Base-by-base conservation (phyloP, 2,329 filamentous ascomycete species). In the Ophiostoma angusticollis region DNA sequence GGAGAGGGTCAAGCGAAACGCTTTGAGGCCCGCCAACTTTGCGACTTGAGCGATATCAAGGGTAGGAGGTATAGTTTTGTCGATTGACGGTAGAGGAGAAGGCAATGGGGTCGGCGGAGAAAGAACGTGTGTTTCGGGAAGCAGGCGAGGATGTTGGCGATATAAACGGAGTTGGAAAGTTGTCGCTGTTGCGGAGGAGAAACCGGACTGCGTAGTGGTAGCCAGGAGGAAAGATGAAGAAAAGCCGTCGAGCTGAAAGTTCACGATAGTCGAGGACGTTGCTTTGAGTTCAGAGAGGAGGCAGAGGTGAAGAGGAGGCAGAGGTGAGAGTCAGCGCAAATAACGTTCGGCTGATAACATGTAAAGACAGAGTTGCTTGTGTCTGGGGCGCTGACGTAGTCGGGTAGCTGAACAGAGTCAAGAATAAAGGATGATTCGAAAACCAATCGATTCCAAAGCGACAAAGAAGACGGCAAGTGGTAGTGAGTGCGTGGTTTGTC, bases 1-100 rank as follows among this genome's bases (percentile, higher is more conserved):
- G 60, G 80, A 70, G 67, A 80, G 80, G 62, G 78, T 80, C 62
- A 82, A 74, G 66, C 73, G 65, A 63, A 71, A 62, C 64, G 71
- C 69, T 64, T 52, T 52, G 42, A 50, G 49, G 50, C 52, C 55
- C 57, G 58, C 58, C 58, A 61, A 58, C 56, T 59, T 60, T 55
- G 49, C 47, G 49, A 47, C 37, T 46, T 37, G 36, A 14, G 36
- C 9, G 29, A 30, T 18, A 27, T 39, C 37, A 23, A 29, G 38
- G 14, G 30, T 11, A 17, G 37, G 36, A n/a, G 31, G 21, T 12
- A 30, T 18, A 18, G 28, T 35, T 24, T 40, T 38, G 42, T 43
- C 41, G 35, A 11, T 28, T 9, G 41, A 40, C 44, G 38, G 35
- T 25, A 38, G 36, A 11, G 31, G 28, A 11, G 31, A 27, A 8